Base-by-base conservation (phyloP, 1,139 yeast species). In the Pichiaceae sp. region DNA sequence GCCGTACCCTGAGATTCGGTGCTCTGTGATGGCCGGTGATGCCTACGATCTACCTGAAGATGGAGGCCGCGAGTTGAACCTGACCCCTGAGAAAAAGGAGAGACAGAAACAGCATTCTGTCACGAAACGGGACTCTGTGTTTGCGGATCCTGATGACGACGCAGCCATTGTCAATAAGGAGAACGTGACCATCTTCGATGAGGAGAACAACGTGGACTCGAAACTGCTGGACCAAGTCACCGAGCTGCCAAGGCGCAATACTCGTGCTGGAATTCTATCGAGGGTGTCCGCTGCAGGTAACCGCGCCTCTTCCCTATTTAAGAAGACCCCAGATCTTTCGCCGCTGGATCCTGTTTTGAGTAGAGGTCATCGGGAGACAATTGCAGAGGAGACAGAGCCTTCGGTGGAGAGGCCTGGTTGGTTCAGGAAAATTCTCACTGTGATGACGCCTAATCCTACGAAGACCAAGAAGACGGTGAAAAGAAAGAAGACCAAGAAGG, bases 141-240 rank as follows among this genome's bases (percentile, higher is more conserved):
- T 50, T 42, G 58, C 48, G 1, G 59, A 56, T 38, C 55, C 54
- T 1, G 56, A 49, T n/a, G 54, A 49, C 21, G 42, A 46, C 3
- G 20, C 12, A 3, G 31, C 23, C 17, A 31, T 14, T 31, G 27
- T 12, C 34, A n/a, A n/a, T 19, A 33, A 45, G 25, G 46, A 44
- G 16, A 39, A 41, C 32, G 8, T 12, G 16, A 43, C 50, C 2
- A 49, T 48, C 4, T 50, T 50, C 33, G 53, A 51, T 31, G 51
- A 35, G 11, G 36, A 29, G 23, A 17, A 34, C 16, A 28, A 17
- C 12, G 24, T 28, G 17, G 31, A 19, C 15, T 19, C 17, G 4
- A 18, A 8, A n/a, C n/a, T 17, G 4, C 26, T 33, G 17, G 31
- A 28, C 15, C 18, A 30, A 17, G n/a, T 7, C 16, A 12, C 32